Evolutionary conservation across 148 eudicot genomes (phyloP).

Genomic region (Vaccinium vitisidaea): DNA sequence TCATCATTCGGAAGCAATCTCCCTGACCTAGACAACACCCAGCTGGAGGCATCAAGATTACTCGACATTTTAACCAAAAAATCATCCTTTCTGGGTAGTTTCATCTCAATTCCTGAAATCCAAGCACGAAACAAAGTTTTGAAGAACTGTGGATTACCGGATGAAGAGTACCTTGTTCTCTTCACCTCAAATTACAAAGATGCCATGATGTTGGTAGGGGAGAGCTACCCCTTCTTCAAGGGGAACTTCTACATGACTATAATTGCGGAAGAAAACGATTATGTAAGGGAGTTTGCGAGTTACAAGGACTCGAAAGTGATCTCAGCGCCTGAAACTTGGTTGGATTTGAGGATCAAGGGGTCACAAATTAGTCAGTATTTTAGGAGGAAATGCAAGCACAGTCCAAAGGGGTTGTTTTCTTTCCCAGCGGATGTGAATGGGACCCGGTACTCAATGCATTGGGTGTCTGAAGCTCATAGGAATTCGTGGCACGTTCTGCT

Average conservation of each 20-base stretch:
- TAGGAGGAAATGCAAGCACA: constrained; percentile 34
- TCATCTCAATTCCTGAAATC: constrained; percentile 31
- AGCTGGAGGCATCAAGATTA: constrained; percentile 28
- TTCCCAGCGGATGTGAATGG: constrained; percentile 35
- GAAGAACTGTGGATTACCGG: constrained; percentile 35
- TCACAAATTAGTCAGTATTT: constrained; percentile 42
- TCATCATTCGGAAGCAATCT: constrained; percentile 23
- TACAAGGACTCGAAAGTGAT: constrained; percentile 36
- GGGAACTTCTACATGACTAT: constrained; percentile 38
- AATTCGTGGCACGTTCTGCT: constrained; percentile 38
- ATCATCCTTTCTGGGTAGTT: constrained; percentile 23
- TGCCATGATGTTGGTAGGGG: constrained; percentile 48
- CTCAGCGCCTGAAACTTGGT: constrained; percentile 36
- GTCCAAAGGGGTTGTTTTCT: constrained; percentile 34
- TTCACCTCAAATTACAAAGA: constrained; percentile 35
- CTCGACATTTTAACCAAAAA: constrained; percentile 27
- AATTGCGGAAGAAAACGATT: constrained; percentile 25
- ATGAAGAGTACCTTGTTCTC: constrained; percentile 35
- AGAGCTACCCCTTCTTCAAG: constrained; percentile 39
- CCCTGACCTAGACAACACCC: constrained; percentile 21
- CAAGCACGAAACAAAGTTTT: constrained; percentile 35
- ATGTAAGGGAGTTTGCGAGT: constrained; percentile 28
- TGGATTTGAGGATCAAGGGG: constrained; percentile 41
- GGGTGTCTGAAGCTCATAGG: constrained; percentile 41
- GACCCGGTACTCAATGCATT: constrained; percentile 35